Evolutionary conservation across 2,329 filamentous ascomycete species (phyloP), one percentile per base, ranked within the genome.

Genomic region (Apiospora malaysiana): DNA sequence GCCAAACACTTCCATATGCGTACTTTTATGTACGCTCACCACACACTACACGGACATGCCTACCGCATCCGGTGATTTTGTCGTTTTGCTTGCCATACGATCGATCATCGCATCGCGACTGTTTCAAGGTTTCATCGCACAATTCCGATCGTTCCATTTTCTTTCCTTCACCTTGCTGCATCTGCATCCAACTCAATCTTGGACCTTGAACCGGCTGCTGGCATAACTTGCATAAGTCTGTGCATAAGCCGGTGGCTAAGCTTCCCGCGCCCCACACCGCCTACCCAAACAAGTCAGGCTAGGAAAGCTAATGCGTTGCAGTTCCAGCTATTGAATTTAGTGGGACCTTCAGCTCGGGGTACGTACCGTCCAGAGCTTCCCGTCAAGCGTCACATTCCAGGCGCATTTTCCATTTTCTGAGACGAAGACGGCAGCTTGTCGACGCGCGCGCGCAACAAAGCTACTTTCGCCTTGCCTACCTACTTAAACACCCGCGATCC

Each of bases 401-500:
- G 56, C 56, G 56, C 56, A 63, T 63, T 63, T 63, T 63, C 56
- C 56, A 63, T 63, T 63, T 63, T 63, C 56, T 63, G 56, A 63
- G 56, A 63, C 56, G 56, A 63, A 63, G 56, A 63, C 56, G 56
- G 56, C 56, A 63, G 56, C 56, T 63, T 21, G 56, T 63, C 56
- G 51, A 59, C 32, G 21, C 25, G 49, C 56, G 32, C 56, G 56
- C 56, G 56, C 56, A 63, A 63, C 56, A 63, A 63, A 40, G 27
- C 27, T 40, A 63, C 12, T 40, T 40, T 10, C 8, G 32, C 32
- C 32, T 32, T 32, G 6, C 42, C 42, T 45, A 14, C 56, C 16
- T 40, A 21, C 32, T 47, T 47, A 37, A 59, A 23, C 47, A 40
- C 21, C 32, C 56, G 32, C 56, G 32, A 40, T 37, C 9, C 32